Percentiles rank a stretch among this genome's conserved stretches.
phyloP scores from a whole-genome alignment of 1,139 yeast genomes.

The Yamadazyma kanchanaburiensis region DNA sequence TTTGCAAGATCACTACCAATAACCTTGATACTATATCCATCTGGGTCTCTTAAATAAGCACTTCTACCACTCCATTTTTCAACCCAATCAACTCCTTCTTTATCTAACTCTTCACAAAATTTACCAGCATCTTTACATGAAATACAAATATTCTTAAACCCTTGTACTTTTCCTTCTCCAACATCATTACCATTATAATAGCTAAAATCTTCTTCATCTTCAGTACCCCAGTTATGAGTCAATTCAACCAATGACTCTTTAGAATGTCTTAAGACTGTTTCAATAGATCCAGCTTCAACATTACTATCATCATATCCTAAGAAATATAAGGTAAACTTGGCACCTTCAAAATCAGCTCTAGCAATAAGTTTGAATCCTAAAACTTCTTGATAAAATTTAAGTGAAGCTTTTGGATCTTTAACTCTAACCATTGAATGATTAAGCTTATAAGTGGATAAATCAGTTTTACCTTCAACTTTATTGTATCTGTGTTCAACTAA shows the following conservation, averaged over 20 bases:
- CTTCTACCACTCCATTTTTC: constrained; percentile 42
- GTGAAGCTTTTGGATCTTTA: constrained; percentile 73
- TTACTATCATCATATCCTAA: constrained; percentile 60
- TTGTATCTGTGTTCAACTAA: constrained; percentile 60
- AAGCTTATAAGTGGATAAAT: constrained; percentile 51
- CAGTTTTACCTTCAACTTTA: constrained; percentile 37
- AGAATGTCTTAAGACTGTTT: constrained; percentile 26
- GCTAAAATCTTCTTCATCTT: constrained; percentile 62
- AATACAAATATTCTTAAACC: constrained; percentile 84
- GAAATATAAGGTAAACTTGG: constrained; percentile 83
- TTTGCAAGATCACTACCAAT: constrained; percentile 19
- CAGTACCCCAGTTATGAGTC: constrained; percentile 96
- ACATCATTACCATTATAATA: constrained; percentile 80
- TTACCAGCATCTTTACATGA: constrained; percentile 63
- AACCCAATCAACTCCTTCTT: constrained; percentile 33
- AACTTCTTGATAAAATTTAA: constrained; percentile 71
- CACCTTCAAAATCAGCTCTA: constrained; percentile 54
- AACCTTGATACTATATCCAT: constrained; percentile 81
- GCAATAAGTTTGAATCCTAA: constrained; percentile 77
- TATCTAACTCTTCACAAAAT: constrained; percentile 51
- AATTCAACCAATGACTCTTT: constrained; percentile 77
- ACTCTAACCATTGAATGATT: constrained; percentile 94
- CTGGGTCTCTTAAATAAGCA: constrained; percentile 88
- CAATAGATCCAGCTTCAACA: constrained; percentile 33
- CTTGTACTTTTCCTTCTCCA: constrained; percentile 59